Percentiles rank a stretch among this genome's conserved stretches.
Conservation (phyloP, 441 rosid genomes). For the Macaranga tanarius region DNA sequence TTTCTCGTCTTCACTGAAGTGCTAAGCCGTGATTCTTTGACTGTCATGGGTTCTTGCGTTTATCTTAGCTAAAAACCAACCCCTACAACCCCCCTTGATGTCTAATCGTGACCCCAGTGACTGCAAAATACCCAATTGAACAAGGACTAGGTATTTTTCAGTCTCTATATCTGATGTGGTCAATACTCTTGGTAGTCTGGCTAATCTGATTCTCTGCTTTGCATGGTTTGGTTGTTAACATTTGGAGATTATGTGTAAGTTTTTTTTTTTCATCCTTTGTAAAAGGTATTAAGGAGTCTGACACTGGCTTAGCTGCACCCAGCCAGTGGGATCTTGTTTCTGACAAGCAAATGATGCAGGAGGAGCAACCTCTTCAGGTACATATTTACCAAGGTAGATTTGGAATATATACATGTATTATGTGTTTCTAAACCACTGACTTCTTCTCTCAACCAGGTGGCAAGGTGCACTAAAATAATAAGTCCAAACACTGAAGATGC, state of each 20-base stretch:
- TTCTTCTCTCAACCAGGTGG: constrained; percentile 50
- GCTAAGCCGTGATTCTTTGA: neutral
- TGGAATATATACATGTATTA: neutral
- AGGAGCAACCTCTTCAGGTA: constrained; percentile 98
- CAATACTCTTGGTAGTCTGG: neutral
- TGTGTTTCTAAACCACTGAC: constrained; percentile 14
- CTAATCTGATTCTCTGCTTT: neutral
- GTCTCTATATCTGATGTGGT: neutral
- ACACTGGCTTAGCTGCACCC: constrained; percentile 95
- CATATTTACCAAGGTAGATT: neutral
- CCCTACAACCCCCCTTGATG: no score
- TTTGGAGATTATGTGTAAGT: neutral
- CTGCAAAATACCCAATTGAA: neutral
- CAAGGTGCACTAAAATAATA: constrained; percentile 93
- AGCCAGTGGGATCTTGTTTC: constrained; percentile 99
- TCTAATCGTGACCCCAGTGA: no score
- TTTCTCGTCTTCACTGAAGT: neutral
- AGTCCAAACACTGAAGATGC: constrained; percentile 96
- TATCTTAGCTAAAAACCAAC: neutral
- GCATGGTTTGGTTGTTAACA: neutral
- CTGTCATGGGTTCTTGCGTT: neutral
- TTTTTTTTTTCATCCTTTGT: neutral
- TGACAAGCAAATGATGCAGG: constrained; percentile 99
- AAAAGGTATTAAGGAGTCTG: constrained; percentile 90
- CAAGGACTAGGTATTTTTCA: neutral